Percentiles rank a stretch among this genome's conserved stretches.
These are phyloP conservation scores for Aurantiochytrium sp. DNA, from an alignment of 108 stramenopile genomes.

Conservation along the genomic window DNA sequence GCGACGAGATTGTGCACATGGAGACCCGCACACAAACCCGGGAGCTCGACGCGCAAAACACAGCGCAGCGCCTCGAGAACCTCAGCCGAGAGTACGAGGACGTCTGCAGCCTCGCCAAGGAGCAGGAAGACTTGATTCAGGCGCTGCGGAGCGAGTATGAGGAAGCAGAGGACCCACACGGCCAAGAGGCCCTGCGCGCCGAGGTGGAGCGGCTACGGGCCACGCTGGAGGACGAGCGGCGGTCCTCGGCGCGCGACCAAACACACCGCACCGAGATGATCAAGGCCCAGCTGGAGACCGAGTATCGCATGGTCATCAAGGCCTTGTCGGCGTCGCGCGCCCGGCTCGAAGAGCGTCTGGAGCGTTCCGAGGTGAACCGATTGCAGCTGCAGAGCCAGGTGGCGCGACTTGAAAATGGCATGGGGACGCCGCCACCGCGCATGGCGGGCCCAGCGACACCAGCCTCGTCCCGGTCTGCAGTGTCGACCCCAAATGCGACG, in stretches of 20 bases:
- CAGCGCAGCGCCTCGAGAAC: background rate
- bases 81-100: background rate
- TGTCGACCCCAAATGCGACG: too few species aligned
- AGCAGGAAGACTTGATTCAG: background rate
- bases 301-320: conserved; percentile 30
- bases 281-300: background rate
- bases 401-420: background rate
- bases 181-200: background rate
- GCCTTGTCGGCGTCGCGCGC: background rate
- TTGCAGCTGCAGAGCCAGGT: background rate
- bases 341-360: conserved; percentile 7
- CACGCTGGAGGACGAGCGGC: background rate
- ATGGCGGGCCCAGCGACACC: too few species aligned
- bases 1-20: background rate
- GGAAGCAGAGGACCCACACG: background rate
- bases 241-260: background rate
- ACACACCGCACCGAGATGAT: background rate
- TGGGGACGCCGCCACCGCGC: too few species aligned
- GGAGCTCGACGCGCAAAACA: background rate
- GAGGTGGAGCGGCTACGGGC: background rate
- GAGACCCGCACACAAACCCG: background rate
- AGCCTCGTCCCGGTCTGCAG: too few species aligned
- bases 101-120: background rate
- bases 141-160: background rate
- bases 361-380: background rate